phyloP scores from a whole-genome alignment of 805 yeast genomes.

The Ogataea trehaloabstinens region DNA sequence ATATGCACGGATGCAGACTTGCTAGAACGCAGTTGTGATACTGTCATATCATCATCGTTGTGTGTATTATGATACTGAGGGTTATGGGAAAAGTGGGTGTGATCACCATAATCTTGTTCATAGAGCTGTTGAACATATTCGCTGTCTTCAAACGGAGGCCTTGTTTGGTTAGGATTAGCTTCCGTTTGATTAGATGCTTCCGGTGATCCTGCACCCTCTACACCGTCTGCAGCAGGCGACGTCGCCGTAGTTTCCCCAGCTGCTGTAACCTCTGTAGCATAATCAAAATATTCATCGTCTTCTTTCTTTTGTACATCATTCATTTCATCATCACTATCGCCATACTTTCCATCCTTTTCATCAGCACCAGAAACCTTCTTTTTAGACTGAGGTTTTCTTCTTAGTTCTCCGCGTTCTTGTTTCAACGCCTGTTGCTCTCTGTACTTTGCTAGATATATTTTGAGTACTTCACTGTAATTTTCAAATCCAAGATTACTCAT shows the following conservation, averaged over 20 bases:
- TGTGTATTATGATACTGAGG: conserved; percentile 30
- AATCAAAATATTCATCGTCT: conserved; percentile 19
- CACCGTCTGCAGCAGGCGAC: neutral
- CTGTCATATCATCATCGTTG: conserved; percentile 14
- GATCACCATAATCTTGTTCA: conserved; percentile 30
- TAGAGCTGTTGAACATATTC: conserved; percentile 33
- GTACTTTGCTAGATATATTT: conserved; percentile 66
- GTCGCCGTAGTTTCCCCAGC: conserved; percentile 1
- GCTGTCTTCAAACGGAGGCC: conserved; percentile 8
- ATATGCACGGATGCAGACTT: neutral
- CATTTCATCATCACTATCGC: conserved; percentile 11
- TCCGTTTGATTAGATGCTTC: conserved; percentile 4
- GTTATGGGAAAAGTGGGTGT: conserved; percentile 28
- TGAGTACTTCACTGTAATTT: conserved; percentile 65
- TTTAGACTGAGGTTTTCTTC: conserved; percentile 7
- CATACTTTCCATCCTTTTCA: conserved; percentile 2
- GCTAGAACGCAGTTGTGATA: conserved; percentile 7
- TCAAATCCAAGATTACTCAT: conserved; percentile 67
- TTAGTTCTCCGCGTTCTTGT: conserved; percentile 61
- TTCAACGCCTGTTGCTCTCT: conserved; percentile 72
- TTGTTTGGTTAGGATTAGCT: conserved; percentile 1
- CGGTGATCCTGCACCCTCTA: conserved; percentile 4
- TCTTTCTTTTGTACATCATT: conserved; percentile 11
- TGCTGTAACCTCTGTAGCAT: conserved; percentile 8
- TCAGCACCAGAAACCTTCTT: conserved; percentile 20